These are phyloP conservation scores for Apiospora hydei DNA, from an alignment of 2,329 filamentous ascomycete species.

Conservation along the genomic window DNA sequence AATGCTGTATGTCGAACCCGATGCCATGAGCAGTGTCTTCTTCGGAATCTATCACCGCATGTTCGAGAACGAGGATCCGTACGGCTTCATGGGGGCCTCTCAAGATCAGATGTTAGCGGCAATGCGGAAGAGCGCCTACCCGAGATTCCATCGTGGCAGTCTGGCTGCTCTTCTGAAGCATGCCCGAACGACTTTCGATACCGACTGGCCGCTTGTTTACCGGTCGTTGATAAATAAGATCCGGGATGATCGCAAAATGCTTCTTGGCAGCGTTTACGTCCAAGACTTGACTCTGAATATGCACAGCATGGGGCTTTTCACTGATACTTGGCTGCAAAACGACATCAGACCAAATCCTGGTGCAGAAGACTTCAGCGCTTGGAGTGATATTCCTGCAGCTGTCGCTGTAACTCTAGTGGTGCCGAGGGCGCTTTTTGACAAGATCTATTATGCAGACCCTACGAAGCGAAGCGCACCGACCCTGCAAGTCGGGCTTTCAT, in stretches of 20 bases:
- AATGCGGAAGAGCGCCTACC: conserved; percentile 32
- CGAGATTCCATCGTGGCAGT: conserved; percentile 47
- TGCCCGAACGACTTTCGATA: conserved; percentile 44
- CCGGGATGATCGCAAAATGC: conserved; percentile 39
- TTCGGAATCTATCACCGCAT: conserved; percentile 53
- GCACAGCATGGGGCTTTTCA: conserved; percentile 44
- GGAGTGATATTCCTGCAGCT: conserved; percentile 46
- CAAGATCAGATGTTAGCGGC: conserved; percentile 17
- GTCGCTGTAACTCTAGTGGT: conserved; percentile 33
- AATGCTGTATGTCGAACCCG: conserved; percentile 43
- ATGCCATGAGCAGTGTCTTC: conserved; percentile 48
- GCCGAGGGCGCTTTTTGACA: conserved; percentile 35
- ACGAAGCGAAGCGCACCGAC: conserved; percentile 37
- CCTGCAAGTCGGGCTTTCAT: conserved; percentile 36
- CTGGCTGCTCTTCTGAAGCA: conserved; percentile 49
- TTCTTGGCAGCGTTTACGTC: conserved; percentile 41
- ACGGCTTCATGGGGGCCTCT: conserved; percentile 26
- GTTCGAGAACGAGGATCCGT: conserved; percentile 50
- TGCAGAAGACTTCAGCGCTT: conserved; percentile 43
- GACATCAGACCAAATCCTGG: conserved; percentile 33
- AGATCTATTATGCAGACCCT: conserved; percentile 35
- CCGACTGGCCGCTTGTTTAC: conserved; percentile 44
- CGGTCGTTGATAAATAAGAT: conserved; percentile 41
- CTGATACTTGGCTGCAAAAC: conserved; percentile 40
- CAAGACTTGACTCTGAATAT: conserved; percentile 48